Percentiles rank a stretch among this genome's conserved stretches.
Evolutionary conservation across 2,329 filamentous ascomycete genomes (phyloP).

Genomic region (Nigrospora osmanthi): DNA sequence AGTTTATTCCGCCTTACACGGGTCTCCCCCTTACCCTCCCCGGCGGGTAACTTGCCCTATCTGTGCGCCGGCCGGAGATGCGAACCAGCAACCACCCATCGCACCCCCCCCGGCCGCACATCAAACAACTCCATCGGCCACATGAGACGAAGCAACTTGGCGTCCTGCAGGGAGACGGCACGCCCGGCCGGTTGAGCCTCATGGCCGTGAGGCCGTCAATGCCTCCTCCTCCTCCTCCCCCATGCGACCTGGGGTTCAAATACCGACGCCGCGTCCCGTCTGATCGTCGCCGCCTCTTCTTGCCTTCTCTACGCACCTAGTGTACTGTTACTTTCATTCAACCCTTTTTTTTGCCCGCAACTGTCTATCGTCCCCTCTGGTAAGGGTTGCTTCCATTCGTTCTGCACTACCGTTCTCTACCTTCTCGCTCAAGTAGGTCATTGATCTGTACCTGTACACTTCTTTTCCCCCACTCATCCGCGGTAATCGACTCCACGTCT

Average conservation of each 20-base stretch:
- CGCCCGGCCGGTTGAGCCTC: not conserved
- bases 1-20: too few relatives aligned
- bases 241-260: not conserved
- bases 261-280: not conserved
- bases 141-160: not conserved
- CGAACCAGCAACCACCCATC: not conserved
- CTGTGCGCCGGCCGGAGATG: not conserved
- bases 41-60: not conserved
- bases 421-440: not conserved
- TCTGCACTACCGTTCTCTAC: not conserved
- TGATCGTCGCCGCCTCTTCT: not conserved
- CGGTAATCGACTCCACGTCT: not conserved
- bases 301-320: not conserved
- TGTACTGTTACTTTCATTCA: conserved; percentile 1
- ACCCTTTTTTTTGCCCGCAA: not conserved
- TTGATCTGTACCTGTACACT: not conserved
- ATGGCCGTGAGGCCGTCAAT: not conserved
- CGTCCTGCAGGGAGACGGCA: not conserved
- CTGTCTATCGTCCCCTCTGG: conserved; percentile 4
- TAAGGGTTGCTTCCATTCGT: conserved; percentile 5
- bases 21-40: too few relatives aligned
- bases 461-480: not conserved
- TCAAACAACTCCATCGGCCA: not conserved
- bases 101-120: not conserved
- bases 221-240: not conserved